phyloP scores from a whole-genome alignment of 2,329 filamentous ascomycete species.

The Ciborinia camelliae region DNA sequence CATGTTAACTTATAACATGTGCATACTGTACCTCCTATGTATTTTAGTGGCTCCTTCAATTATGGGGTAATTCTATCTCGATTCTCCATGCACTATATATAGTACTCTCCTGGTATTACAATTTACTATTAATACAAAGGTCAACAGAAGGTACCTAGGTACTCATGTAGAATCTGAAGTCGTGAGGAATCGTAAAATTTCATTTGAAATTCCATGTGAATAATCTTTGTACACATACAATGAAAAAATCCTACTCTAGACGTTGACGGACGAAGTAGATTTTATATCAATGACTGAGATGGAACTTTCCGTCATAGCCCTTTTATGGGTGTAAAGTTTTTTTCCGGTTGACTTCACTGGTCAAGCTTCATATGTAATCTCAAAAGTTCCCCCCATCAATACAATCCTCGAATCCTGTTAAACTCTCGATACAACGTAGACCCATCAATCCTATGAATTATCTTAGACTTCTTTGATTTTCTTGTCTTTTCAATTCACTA shows the following conservation, averaged over 20 bases:
- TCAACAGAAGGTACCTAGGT: too few relatives aligned
- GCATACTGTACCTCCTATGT: too few relatives aligned
- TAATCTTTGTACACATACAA: not conserved
- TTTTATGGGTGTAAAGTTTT: constrained; percentile 7
- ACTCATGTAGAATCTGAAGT: not conserved
- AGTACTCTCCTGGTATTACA: too few relatives aligned
- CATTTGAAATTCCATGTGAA: not conserved
- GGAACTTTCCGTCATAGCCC: not conserved
- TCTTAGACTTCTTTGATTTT: constrained; percentile 6
- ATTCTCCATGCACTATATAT: not conserved
- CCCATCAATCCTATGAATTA: not conserved
- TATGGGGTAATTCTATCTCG: not conserved
- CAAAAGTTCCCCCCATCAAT: not conserved
- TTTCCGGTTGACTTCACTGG: not conserved
- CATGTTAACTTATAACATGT: too few relatives aligned
- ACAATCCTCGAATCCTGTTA: not conserved
- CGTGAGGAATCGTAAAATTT: not conserved
- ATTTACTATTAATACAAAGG: too few relatives aligned
- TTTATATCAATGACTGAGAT: not conserved
- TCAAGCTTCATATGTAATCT: not conserved
- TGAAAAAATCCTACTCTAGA: not conserved
- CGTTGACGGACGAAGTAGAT: too few relatives aligned
- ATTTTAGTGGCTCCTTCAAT: not conserved
- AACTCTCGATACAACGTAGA: not conserved
- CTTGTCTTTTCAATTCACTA: not conserved